These are phyloP conservation scores for Kwoniella shandongensis DNA, from an alignment of 768 basidiomycete species.

Conservation along the genomic window DNA sequence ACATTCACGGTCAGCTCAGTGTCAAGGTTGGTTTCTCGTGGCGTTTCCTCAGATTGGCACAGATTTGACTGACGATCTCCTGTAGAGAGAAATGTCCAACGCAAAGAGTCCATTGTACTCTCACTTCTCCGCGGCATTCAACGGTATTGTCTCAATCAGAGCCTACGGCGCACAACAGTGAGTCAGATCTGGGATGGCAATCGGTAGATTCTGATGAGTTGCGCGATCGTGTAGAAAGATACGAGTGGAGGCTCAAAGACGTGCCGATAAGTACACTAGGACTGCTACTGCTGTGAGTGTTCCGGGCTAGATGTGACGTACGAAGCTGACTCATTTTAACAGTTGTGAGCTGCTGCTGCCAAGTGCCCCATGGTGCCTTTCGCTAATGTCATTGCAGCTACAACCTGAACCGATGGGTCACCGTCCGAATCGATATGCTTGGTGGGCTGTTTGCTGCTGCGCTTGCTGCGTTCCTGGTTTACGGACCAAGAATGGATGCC, in stretches of 20 bases:
- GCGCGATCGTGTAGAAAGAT: constrained; percentile 50
- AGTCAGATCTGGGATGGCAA: constrained; percentile 7
- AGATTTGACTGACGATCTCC: too few relatives aligned
- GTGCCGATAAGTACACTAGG: constrained; percentile 60
- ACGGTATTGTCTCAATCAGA: constrained; percentile 62
- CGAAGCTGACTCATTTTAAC: constrained; percentile 4
- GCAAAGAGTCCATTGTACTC: constrained; percentile 59
- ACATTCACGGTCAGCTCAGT: constrained; percentile 62
- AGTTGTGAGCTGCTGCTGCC: constrained; percentile 12
- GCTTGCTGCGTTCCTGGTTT: constrained; percentile 63
- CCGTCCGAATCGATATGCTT: constrained; percentile 62
- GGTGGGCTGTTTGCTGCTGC: constrained; percentile 62
- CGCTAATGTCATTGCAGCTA: constrained; percentile 57
- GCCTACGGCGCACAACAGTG: constrained; percentile 64
- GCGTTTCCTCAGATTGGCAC: not conserved
- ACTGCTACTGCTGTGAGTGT: constrained; percentile 37
- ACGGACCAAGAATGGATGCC: constrained; percentile 51
- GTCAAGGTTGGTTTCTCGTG: constrained; percentile 55
- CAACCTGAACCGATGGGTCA: constrained; percentile 52
- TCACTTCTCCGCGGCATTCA: constrained; percentile 63
- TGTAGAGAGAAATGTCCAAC: constrained; percentile 60
- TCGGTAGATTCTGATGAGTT: too few relatives aligned
- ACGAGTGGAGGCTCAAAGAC: constrained; percentile 57
- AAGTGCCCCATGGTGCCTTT: constrained; percentile 44
- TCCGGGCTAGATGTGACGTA: not conserved